phyloP scores from a whole-genome alignment of 352 stramenopile species.

The Globisporangium mamillatum region DNA sequence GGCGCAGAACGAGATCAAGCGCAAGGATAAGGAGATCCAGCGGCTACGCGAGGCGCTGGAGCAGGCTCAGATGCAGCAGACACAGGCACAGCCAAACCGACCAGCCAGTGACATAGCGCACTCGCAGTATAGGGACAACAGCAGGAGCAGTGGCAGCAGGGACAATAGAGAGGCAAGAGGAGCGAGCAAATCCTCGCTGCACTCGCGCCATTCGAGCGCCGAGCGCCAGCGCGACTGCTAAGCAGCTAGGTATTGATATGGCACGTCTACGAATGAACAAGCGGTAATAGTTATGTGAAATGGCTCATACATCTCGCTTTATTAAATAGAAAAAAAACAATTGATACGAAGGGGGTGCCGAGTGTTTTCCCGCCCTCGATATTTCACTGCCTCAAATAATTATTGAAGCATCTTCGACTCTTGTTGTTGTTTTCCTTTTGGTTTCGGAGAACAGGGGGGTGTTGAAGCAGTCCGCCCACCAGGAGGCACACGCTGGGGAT shows the following conservation, averaged over 20 bases:
- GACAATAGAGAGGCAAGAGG: background rate
- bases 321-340: conserved; percentile 45
- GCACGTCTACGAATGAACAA: background rate
- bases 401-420: conserved; percentile 22
- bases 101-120: background rate
- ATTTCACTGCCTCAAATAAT: conserved; percentile 19
- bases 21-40: conserved; percentile 80
- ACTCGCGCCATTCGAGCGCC: conserved; percentile 5
- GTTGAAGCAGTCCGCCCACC: background rate
- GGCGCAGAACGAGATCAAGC: conserved; percentile 67
- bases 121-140: background rate
- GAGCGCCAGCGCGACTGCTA: conserved; percentile 5
- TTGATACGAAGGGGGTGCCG: conserved; percentile 7
- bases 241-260: background rate
- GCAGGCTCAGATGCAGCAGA: background rate
- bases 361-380: conserved; percentile 4
- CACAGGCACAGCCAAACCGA: background rate
- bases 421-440: conserved; percentile 13
- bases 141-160: background rate
- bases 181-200: conserved; percentile 3
- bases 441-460: conserved; percentile 6
- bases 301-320: conserved; percentile 12
- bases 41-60: conserved; percentile 52
- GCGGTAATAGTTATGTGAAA: background rate
- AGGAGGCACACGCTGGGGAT: background rate